Evolutionary conservation across 1,284 basidiomycete species (phyloP).

Genomic region (Phenoliferia sp.): DNA sequence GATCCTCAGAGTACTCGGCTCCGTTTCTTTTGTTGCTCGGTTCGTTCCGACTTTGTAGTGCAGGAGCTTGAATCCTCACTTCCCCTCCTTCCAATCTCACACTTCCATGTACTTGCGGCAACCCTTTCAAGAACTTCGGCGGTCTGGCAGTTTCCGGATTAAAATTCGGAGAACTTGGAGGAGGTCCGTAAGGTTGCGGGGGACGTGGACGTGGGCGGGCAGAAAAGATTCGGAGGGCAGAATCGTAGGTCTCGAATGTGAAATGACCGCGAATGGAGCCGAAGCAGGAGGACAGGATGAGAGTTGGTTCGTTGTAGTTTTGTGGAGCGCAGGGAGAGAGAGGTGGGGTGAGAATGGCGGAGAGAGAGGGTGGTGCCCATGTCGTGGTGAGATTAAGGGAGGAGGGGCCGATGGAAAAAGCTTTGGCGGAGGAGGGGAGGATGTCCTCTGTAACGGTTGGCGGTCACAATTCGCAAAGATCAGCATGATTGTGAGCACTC

Average conservation of each 20-base stretch:
- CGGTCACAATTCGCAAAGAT: neutral
- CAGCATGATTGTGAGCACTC: neutral
- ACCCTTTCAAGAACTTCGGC: neutral
- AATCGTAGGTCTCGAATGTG: slow-evolving; percentile 29
- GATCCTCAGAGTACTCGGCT: slow-evolving; percentile 13
- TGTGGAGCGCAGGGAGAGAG: neutral
- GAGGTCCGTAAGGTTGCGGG: too few species aligned
- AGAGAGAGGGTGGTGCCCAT: slow-evolving; percentile 26
- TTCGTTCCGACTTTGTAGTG: neutral
- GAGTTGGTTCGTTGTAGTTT: slow-evolving; percentile 22
- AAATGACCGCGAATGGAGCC: slow-evolving; percentile 30
- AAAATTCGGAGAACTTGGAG: neutral
- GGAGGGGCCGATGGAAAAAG: slow-evolving; percentile 28
- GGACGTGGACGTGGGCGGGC: slow-evolving; percentile 12
- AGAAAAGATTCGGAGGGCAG: slow-evolving; percentile 19
- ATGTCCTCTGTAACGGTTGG: slow-evolving; percentile 9
- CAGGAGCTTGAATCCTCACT: slow-evolving; percentile 19
- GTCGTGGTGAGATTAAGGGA: slow-evolving; percentile 28
- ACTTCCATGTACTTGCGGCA: slow-evolving; percentile 17
- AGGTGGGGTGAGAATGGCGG: slow-evolving; percentile 14
- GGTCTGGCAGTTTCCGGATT: neutral
- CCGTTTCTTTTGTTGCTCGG: too few species aligned
- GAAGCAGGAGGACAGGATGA: slow-evolving; percentile 26
- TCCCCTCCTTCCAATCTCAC: slow-evolving; percentile 16
- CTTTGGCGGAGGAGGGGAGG: slow-evolving; percentile 11